Conservation (phyloP, 2,329 filamentous ascomycete genomes). For the Botryosphaeria dothidea region DNA sequence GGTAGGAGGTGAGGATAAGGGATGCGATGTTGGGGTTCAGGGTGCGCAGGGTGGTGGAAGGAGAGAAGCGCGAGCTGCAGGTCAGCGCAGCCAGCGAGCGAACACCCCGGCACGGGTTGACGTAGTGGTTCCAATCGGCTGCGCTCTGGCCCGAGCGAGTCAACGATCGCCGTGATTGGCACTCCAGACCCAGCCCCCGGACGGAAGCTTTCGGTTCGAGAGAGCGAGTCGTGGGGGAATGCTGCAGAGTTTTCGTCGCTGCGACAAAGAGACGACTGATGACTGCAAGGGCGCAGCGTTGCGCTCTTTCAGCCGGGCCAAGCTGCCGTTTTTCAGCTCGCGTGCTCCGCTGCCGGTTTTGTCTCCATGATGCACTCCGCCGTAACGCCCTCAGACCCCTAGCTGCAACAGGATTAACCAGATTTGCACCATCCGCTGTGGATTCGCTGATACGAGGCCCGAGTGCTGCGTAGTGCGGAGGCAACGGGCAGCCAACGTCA, state of each 20-base stretch:
- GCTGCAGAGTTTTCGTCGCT: background rate
- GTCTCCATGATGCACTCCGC: background rate
- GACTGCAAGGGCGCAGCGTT: background rate
- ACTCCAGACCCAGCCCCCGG: background rate
- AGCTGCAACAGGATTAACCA: background rate
- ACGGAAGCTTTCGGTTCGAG: background rate
- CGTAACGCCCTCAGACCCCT: background rate
- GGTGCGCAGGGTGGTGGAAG: slow-evolving; percentile 15
- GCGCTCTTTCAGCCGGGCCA: slow-evolving; percentile 6
- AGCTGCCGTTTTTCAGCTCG: background rate
- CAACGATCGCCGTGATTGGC: slow-evolving; percentile 8
- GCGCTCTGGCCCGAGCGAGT: background rate
- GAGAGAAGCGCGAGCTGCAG: slow-evolving; percentile 6
- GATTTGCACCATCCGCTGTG: slow-evolving; percentile 8
- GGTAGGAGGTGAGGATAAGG: background rate
- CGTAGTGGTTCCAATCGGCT: slow-evolving; percentile 16
- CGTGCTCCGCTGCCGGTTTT: slow-evolving; percentile 4
- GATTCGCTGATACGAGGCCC: background rate
- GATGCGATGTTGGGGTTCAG: background rate
- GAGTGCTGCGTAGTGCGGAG: background rate
- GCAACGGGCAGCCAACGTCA: background rate
- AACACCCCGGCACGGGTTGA: slow-evolving; percentile 11
- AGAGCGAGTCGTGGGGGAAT: background rate
- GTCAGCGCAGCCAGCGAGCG: background rate
- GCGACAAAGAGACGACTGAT: background rate